Conservation (phyloP, 192 early-diverging fungal genomes). For the Entophlyctis helioformis region DNA sequence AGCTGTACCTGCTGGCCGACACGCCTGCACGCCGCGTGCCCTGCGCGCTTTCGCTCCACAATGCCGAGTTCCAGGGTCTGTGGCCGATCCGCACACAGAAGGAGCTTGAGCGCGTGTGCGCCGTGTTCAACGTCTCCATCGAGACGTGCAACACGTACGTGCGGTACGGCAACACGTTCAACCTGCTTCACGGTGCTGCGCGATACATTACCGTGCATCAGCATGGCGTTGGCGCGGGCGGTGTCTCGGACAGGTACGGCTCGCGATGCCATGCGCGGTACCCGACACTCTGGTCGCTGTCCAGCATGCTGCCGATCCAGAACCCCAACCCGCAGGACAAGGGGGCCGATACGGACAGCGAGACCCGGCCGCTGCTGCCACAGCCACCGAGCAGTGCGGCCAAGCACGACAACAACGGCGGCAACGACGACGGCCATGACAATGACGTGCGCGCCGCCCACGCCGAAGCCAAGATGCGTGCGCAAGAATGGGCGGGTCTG, state of each 20-base stretch:
- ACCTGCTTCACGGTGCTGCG: slow-evolving; percentile 3
- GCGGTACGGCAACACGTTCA: slow-evolving; percentile 3
- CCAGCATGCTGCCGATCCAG: neutral
- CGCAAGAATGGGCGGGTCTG: slow-evolving; percentile 2
- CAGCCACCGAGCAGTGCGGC: too few relatives aligned
- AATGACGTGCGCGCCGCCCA: neutral
- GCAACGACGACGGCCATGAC: too few relatives aligned
- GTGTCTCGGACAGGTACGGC: slow-evolving; percentile 2
- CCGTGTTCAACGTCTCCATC: slow-evolving; percentile 1
- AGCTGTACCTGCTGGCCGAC: slow-evolving; percentile 2
- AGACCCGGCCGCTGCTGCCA: neutral
- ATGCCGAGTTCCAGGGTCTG: slow-evolving; percentile 6
- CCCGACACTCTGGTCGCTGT: slow-evolving; percentile 3
- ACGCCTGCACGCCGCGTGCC: too few relatives aligned
- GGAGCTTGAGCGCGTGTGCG: neutral
- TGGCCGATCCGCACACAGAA: neutral
- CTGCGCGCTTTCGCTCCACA: neutral
- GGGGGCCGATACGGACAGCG: neutral
- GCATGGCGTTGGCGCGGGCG: neutral
- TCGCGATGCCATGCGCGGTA: neutral
- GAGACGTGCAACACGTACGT: neutral
- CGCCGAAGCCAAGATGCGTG: neutral
- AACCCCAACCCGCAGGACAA: slow-evolving; percentile 5
- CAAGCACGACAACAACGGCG: too few relatives aligned
- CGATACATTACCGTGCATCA: slow-evolving; percentile 2